Base-by-base conservation (phyloP, 768 basidiomycete genomes). In the Termitomyces heimii region DNA sequence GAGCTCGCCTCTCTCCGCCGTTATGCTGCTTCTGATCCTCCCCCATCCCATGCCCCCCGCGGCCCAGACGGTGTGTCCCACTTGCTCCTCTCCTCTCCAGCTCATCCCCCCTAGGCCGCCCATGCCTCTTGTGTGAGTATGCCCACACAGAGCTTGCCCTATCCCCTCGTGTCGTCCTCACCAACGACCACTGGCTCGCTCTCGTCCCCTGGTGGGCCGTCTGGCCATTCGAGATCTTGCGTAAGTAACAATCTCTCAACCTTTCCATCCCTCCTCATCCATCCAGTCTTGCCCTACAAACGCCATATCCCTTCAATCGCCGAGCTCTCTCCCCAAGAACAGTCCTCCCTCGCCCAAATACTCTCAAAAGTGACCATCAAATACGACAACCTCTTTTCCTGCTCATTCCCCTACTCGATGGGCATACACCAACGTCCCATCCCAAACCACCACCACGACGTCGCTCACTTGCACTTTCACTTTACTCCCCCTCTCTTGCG, bases 171-270 rank as follows among this genome's bases (percentile, higher is more conserved):
- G 72, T 93, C 40, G 85, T 95, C 2, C 67, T 85, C 34, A 73
- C 78, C 67, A 90, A 91, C 64, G 81, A 83, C 18, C 80, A 88
- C 65, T 97, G 92, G 82, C 77, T 89, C 3, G 92, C 87, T 0
- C 66, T 96, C 2, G 93, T 95, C 3, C 94, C 94, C 2, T 96
- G 92, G 87, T 97, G 94, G 94, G 94, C 94, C 6, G 82, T 83
- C 32, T 97, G 94, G 94, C 94, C 94, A 0, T 97, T 86, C 66
- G 94, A 97, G 69, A 77, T 87, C 18, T 72, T 95, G 63, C 67
- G 89, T 88, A 63, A 64, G 77, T 72, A n/a, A 32, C 13, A 8
- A 8, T 5, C 16, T 10, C 24, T 31, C 22, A 5, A 45, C 8
- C 46, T 35, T 7, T 34, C 31, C 7, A 20, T 14, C 42, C 37